Percentiles rank a stretch among this genome's conserved stretches.
phyloP scores from a whole-genome alignment of 2,329 filamentous ascomycete genomes.

The Phialophora tarda region DNA sequence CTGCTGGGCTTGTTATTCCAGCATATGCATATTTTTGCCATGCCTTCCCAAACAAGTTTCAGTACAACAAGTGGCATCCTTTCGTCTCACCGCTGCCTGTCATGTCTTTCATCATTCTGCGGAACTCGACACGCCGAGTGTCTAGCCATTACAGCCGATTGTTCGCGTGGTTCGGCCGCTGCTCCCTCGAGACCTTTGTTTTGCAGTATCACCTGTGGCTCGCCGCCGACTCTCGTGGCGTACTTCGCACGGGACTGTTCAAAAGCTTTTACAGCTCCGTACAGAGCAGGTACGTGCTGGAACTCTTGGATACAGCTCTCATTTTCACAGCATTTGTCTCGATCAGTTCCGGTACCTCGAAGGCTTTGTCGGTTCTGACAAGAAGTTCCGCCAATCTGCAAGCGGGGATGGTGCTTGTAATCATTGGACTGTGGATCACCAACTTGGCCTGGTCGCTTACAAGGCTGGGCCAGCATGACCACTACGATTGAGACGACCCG shows the following conservation, averaged over 20 bases:
- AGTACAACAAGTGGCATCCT: constrained; percentile 60
- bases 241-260: constrained; percentile 50
- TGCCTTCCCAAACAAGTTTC: constrained; percentile 45
- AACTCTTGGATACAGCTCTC: constrained; percentile 41
- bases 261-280: constrained; percentile 3
- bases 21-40: constrained; percentile 36
- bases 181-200: constrained; percentile 65
- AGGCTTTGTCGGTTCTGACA: constrained; percentile 48
- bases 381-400: constrained; percentile 43
- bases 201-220: constrained; percentile 68
- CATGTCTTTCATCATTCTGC: constrained; percentile 58
- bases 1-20: constrained; percentile 36
- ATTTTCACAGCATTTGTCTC: constrained; percentile 53
- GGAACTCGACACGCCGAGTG: constrained; percentile 55
- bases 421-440: constrained; percentile 8
- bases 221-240: constrained; percentile 61
- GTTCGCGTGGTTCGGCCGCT: constrained; percentile 62
- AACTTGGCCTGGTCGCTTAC: constrained; percentile 8
- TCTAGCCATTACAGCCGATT: constrained; percentile 53
- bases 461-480: not conserved
- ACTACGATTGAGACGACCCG: not conserved
- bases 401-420: not conserved
- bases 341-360: constrained; percentile 47
- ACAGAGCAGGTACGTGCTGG: constrained; percentile 34
- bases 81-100: constrained; percentile 62